Percentiles rank a stretch among this genome's conserved stretches.
Evolutionary conservation across 2,329 filamentous ascomycete species (phyloP).

Genomic region (Calonectria pseudoturangicola): DNA sequence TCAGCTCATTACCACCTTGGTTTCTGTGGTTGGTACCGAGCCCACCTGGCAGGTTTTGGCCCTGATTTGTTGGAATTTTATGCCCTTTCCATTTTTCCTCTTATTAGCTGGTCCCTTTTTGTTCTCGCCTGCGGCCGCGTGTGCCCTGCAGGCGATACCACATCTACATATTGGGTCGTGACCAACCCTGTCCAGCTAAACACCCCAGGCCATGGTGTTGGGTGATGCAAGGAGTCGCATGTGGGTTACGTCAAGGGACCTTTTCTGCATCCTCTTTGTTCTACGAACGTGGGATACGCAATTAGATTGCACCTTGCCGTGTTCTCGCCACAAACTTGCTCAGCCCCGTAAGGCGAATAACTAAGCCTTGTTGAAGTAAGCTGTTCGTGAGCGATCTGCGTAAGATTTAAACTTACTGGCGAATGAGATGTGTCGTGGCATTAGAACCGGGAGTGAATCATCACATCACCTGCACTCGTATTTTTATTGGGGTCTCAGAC

Average conservation of each 20-base stretch:
- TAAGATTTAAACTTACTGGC: background rate
- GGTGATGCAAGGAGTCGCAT: conserved; percentile 22
- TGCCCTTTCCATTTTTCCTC: conserved; percentile 9
- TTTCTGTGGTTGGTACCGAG: conserved; percentile 23
- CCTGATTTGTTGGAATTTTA: conserved; percentile 32
- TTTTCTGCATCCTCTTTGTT: background rate
- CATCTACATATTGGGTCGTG: conserved; percentile 10
- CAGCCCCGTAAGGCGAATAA: conserved; percentile 13
- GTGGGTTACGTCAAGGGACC: conserved; percentile 22
- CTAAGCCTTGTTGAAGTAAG: background rate
- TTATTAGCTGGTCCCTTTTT: conserved; percentile 1
- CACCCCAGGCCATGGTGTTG: conserved; percentile 21
- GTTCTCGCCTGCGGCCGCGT: conserved; percentile 6
- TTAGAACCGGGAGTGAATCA: background rate
- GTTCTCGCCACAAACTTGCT: conserved; percentile 15
- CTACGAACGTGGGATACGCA: conserved; percentile 5
- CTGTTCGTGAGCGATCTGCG: background rate
- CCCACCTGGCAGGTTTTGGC: conserved; percentile 20
- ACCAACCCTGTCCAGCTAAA: conserved; percentile 3
- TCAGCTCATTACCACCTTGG: conserved; percentile 33
- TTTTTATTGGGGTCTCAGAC: background rate
- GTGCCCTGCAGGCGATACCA: conserved; percentile 13
- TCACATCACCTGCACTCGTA: background rate
- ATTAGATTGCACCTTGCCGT: background rate
- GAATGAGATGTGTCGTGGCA: background rate